Percentiles rank a stretch among this genome's conserved stretches.
These are phyloP conservation scores for Xylaria multiplex DNA, from an alignment of 2,329 filamentous ascomycete genomes.

Conservation along the genomic window DNA sequence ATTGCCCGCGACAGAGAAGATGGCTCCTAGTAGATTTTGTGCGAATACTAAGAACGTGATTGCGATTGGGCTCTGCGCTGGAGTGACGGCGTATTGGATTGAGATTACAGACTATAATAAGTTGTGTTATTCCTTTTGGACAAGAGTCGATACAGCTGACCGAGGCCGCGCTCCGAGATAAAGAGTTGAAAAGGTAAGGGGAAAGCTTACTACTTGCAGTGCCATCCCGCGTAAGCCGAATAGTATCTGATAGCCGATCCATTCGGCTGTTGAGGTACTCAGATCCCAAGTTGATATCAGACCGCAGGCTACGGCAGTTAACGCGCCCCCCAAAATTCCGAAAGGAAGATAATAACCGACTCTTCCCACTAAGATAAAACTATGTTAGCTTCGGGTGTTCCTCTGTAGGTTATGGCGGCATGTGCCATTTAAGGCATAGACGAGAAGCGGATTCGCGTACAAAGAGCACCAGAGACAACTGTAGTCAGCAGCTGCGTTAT, in stretches of 20 bases:
- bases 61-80: constrained; percentile 6
- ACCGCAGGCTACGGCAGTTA: constrained; percentile 14
- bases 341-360: constrained; percentile 26
- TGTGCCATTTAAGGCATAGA: background rate
- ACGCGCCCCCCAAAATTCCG: constrained; percentile 7
- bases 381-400: constrained; percentile 1
- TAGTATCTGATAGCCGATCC: constrained; percentile 25
- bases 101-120: constrained; percentile 21
- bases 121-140: background rate
- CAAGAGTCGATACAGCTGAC: background rate
- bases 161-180: background rate
- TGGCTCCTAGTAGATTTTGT: background rate
- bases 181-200: background rate
- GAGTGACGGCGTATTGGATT: constrained; percentile 16
- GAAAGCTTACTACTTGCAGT: constrained; percentile 12
- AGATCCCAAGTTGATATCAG: constrained; percentile 21
- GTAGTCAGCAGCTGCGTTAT: background rate
- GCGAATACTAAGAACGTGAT: constrained; percentile 21
- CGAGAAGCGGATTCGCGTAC: constrained; percentile 4
- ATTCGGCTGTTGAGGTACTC: constrained; percentile 8
- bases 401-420: background rate
- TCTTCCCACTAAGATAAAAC: constrained; percentile 5
- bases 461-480: constrained; percentile 13
- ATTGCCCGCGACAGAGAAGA: constrained; percentile 13
- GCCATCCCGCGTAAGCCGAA: constrained; percentile 19